A percentile compares a stretch with the other conserved stretches of the same genome.
Evolutionary conservation across 2,329 filamentous ascomycete genomes (phyloP).

Genomic region (Colletotrichum euphorbiae): DNA sequence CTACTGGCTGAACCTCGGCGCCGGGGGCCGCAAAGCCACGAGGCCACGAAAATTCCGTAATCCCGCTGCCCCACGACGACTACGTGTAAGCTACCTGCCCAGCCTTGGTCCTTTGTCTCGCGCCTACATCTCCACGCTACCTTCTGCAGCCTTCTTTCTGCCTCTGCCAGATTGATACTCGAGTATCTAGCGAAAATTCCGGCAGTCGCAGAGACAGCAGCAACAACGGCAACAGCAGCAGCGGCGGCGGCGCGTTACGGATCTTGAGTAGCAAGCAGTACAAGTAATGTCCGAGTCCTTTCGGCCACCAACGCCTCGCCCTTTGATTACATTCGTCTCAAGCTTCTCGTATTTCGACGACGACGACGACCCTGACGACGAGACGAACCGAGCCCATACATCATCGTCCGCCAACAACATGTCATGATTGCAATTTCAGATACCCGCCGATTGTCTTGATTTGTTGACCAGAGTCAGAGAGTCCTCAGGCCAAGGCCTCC

Average conservation of each 20-base stretch:
- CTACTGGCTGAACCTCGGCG: too few relatives aligned
- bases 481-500: constrained; percentile 4
- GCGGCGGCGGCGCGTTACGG: not conserved
- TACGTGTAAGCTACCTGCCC: too few relatives aligned
- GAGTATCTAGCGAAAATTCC: too few relatives aligned
- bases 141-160: too few relatives aligned
- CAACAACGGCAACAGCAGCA: too few relatives aligned
- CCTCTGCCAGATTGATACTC: too few relatives aligned
- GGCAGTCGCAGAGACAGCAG: too few relatives aligned
- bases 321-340: constrained; percentile 32
- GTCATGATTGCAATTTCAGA: constrained; percentile 14
- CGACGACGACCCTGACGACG: constrained; percentile 1
- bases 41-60: not conserved
- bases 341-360: not conserved
- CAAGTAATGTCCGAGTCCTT: not conserved
- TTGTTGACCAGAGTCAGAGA: constrained; percentile 24
- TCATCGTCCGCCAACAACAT: constrained; percentile 3
- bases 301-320: not conserved
- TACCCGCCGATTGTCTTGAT: not conserved
- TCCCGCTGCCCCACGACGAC: not conserved
- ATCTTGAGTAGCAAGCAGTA: not conserved
- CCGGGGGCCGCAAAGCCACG: not conserved
- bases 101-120: too few relatives aligned
- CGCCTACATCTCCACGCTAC: too few relatives aligned
- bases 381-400: constrained; percentile 12